Evolutionary conservation across 1,139 yeast genomes (phyloP).

Genomic region (Kodamaea plutei): DNA sequence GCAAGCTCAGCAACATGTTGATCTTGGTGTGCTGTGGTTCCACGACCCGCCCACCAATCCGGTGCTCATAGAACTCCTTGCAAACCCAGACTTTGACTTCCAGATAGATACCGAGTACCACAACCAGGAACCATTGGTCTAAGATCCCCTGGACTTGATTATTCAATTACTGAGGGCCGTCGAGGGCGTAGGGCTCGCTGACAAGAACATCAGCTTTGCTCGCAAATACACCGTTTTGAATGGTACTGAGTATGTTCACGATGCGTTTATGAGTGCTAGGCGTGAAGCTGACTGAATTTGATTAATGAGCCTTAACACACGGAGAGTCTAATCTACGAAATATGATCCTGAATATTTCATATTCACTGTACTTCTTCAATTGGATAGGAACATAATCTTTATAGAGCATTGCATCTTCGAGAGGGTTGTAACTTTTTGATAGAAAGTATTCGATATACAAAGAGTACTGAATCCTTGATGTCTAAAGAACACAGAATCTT

Average conservation of each 20-base stretch:
- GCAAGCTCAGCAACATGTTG: conserved; percentile 42
- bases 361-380: too few relatives aligned
- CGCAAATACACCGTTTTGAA: conserved; percentile 78
- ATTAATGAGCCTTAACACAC: too few relatives aligned
- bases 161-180: conserved; percentile 47
- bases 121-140: conserved; percentile 52
- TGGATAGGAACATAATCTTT: too few relatives aligned
- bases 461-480: too few relatives aligned
- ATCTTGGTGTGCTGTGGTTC: conserved; percentile 87
- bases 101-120: conserved; percentile 43
- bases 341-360: too few relatives aligned
- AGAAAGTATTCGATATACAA: too few relatives aligned
- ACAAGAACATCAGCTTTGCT: conserved; percentile 60
- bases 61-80: conserved; percentile 33
- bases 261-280: conserved; percentile 67
- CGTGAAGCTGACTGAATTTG: conserved; percentile 62
- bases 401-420: too few relatives aligned
- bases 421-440: too few relatives aligned
- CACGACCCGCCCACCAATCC: conserved; percentile 73
- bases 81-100: conserved; percentile 23
- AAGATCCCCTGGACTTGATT: conserved; percentile 60
- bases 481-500: too few relatives aligned
- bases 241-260: conserved; percentile 84
- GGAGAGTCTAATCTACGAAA: too few relatives aligned
- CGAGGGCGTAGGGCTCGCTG: conserved; percentile 46